A percentile compares a stretch with the other conserved stretches of the same genome.
These are phyloP conservation scores for Rubus parviflorus DNA, from an alignment of 306 rosid species.

Conservation along the genomic window DNA sequence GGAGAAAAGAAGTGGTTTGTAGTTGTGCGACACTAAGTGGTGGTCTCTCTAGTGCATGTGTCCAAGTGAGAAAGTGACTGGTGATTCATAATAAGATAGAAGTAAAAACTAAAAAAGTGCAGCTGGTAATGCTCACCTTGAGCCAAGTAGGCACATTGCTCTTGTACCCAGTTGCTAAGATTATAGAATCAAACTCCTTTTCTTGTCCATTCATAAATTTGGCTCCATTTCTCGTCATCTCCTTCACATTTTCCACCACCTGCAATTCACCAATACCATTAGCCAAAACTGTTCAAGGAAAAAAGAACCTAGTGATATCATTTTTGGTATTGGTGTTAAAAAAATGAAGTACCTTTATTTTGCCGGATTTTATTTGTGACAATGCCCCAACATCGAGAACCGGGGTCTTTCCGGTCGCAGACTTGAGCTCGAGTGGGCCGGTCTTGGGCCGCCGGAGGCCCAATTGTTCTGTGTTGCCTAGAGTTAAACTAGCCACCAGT, in stretches of 20 bases:
- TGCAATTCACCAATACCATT: constrained; percentile 16
- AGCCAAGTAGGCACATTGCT: constrained; percentile 99
- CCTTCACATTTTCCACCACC: constrained; percentile 82
- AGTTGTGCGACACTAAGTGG: constrained; percentile 20
- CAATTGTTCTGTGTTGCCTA: constrained; percentile 71
- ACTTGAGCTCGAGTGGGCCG: constrained; percentile 86
- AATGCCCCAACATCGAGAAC: constrained; percentile 89
- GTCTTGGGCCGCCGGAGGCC: constrained; percentile 90
- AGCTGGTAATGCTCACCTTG: constrained; percentile 50
- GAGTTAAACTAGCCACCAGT: constrained; percentile 35
- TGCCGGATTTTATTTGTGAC: constrained; percentile 63
- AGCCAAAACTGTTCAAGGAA: background rate
- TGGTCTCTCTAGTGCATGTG: constrained; percentile 39
- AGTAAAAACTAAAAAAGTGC: constrained; percentile 41
- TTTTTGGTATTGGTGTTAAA: background rate
- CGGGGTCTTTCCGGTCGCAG: constrained; percentile 84
- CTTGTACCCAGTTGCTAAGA: constrained; percentile 96
- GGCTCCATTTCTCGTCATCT: constrained; percentile 85
- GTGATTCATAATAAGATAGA: constrained; percentile 57
- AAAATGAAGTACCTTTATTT: constrained; percentile 58
- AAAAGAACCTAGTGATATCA: background rate
- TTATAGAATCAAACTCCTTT: constrained; percentile 80
- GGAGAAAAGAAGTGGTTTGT: constrained; percentile 69
- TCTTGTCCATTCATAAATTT: constrained; percentile 83
- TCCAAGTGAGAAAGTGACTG: constrained; percentile 52